Base-by-base conservation (phyloP, 345 rosid species). In the Diplotaxis tenuifolia region DNA sequence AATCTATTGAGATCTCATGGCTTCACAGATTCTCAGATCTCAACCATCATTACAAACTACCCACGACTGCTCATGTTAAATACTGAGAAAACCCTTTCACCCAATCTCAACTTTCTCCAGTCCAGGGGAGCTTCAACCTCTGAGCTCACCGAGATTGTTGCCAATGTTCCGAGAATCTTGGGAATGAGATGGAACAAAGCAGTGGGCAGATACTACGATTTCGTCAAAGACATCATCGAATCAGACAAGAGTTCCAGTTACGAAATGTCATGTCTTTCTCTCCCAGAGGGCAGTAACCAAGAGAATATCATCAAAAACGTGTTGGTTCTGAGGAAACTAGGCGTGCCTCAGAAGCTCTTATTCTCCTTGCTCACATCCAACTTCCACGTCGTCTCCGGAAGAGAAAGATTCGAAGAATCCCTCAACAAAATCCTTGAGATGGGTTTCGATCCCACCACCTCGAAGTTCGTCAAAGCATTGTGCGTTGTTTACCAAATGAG, bases 91-190 rank as follows among this genome's bases (percentile, higher is more conserved):
- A 65, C 59, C 5, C 31, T 78, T 28, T 23, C 18, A 27, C 80
- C 83, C 11, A 80, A 82, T 59, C 55, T 80, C 1, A 18, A 63
- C 52, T 71, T 71, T 32, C 7, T 82, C 2, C 65, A 36, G 16
- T 79, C 83, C 3, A 66, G 27, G 28, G 62, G 34, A 57, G 62
- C 62, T n/a, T 57, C 62, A 57, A 27, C 0, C 36, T 27, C 36
- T 27, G 20, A 57, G 62, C 19, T 59, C 64, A 16, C 8, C 9
- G 42, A 59, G 64, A 16, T 29, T 4, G 23, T 59, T 8, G 27
- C 68, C 0, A 0, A 3, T 11, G 55, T 45, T 38, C 79, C 85
- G 0, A 15, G 1, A 5, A 2, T 81, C 20, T 54, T 84, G 49
- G 4, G 19, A 7, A 14, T 22, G 7, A 77, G 4, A 61, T 2